These are phyloP conservation scores for Tetrahymena borealis DNA, from an alignment of 73 alveolate species.

Conservation along the genomic window DNA sequence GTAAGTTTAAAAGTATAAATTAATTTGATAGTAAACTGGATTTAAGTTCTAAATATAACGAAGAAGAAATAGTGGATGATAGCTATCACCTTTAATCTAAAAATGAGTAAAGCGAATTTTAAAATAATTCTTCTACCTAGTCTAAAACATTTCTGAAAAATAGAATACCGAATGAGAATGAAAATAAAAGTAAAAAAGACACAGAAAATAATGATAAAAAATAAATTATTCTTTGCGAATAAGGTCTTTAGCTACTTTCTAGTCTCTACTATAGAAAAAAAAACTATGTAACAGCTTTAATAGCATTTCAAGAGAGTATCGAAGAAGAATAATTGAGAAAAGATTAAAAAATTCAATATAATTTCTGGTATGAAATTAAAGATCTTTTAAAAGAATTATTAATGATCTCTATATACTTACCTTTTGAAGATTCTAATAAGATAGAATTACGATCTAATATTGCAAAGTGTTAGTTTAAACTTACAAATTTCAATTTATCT, in stretches of 20 bases:
- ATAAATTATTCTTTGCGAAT: not conserved
- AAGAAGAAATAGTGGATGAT: too few relatives aligned
- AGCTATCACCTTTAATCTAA: too few relatives aligned
- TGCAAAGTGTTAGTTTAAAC: not conserved
- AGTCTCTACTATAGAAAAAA: not conserved
- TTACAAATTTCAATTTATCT: not conserved
- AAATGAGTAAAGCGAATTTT: too few relatives aligned
- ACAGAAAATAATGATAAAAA: too few relatives aligned
- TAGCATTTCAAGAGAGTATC: not conserved
- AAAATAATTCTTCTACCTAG: too few relatives aligned
- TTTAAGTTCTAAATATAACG: too few relatives aligned
- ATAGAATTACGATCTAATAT: not conserved
- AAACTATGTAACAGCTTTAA: not conserved
- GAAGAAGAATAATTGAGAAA: not conserved
- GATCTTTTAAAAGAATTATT: not conserved
- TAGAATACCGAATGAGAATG: too few relatives aligned
- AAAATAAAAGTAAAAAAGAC: too few relatives aligned
- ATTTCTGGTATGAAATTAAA: not conserved
- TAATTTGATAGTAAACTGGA: too few relatives aligned
- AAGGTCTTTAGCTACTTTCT: not conserved
- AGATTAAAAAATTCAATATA: too few relatives aligned
- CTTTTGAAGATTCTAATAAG: not conserved
- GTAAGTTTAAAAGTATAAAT: too few relatives aligned
- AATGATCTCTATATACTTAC: not conserved
- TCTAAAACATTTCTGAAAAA: too few relatives aligned